These are phyloP conservation scores for Begonia loranthoides DNA, from an alignment of 306 rosid species.

Conservation along the genomic window DNA sequence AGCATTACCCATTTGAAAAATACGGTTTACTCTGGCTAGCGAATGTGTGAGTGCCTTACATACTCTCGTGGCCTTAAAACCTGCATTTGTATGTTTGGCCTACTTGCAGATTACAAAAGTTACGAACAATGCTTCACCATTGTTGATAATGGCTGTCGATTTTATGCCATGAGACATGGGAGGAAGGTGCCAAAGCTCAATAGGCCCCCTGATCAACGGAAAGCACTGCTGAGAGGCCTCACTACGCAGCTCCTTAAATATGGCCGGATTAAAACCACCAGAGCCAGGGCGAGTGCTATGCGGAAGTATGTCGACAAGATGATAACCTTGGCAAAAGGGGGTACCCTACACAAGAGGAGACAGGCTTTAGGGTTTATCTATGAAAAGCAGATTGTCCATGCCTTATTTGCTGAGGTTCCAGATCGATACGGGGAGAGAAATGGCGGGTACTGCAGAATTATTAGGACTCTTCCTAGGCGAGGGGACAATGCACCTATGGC, in stretches of 20 bases:
- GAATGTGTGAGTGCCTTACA: too few species aligned
- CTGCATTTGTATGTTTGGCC: not conserved
- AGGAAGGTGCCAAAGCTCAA: conserved; percentile 82
- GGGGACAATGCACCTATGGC: conserved; percentile 99
- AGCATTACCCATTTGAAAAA: not conserved
- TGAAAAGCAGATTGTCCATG: conserved; percentile 94
- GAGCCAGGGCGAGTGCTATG: conserved; percentile 92
- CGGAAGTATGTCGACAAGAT: conserved; percentile 90
- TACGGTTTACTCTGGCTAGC: too few species aligned
- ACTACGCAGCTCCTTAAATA: conserved; percentile 89
- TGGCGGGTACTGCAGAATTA: conserved; percentile 86
- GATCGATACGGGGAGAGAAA: conserved; percentile 88
- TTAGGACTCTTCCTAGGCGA: conserved; percentile 72
- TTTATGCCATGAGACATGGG: conserved; percentile 91
- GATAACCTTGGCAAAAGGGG: conserved; percentile 87
- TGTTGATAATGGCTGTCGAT: conserved; percentile 52
- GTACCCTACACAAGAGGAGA: conserved; percentile 93
- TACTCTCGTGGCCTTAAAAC: too few species aligned
- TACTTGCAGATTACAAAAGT: conserved; percentile 36
- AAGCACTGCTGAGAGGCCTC: conserved; percentile 83
- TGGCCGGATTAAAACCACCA: conserved; percentile 88
- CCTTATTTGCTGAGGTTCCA: conserved; percentile 78
- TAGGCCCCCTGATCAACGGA: conserved; percentile 88
- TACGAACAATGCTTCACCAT: conserved; percentile 33
- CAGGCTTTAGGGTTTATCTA: conserved; percentile 92